These are phyloP conservation scores for Bryum argenteum DNA, from an alignment of 225 moss, liverwort and hornwort genomes.

Conservation along the genomic window DNA sequence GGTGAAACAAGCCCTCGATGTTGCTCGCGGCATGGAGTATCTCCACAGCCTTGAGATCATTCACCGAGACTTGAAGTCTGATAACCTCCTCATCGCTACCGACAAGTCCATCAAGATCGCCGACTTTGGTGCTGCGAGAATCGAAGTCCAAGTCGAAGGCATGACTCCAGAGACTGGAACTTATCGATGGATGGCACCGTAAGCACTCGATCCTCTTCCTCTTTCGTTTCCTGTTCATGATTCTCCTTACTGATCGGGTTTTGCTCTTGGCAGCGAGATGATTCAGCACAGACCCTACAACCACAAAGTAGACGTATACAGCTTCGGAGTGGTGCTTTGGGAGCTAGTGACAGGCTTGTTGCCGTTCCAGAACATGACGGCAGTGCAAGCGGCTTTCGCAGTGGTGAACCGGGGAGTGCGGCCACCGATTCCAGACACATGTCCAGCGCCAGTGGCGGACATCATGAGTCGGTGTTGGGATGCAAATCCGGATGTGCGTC, in stretches of 20 bases:
- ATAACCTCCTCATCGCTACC: constrained; percentile 93
- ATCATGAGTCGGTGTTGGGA: constrained; percentile 99
- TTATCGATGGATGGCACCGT: constrained; percentile 99
- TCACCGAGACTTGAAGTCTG: constrained; percentile 95
- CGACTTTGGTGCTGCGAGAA: constrained; percentile 97
- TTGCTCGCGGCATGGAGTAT: constrained; percentile 97
- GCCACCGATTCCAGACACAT: constrained; percentile 76
- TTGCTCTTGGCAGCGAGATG: constrained; percentile 79
- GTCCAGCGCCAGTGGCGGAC: constrained; percentile 81
- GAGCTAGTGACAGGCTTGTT: constrained; percentile 96
- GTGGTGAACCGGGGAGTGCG: constrained; percentile 95
- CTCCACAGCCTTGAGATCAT: constrained; percentile 95
- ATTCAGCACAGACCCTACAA: constrained; percentile 95
- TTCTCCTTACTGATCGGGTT: not conserved
- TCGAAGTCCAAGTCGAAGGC: constrained; percentile 98
- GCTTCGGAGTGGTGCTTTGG: constrained; percentile 99
- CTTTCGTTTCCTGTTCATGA: too few species aligned
- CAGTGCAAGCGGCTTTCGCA: constrained; percentile 98
- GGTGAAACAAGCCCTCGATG: constrained; percentile 97
- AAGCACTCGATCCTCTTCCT: constrained; percentile 36
- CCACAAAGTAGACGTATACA: constrained; percentile 99
- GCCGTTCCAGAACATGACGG: constrained; percentile 98
- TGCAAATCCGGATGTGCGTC: constrained; percentile 85
- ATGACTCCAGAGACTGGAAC: constrained; percentile 99
- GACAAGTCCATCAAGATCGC: constrained; percentile 99